Evolutionary conservation across 2,329 filamentous ascomycete species (phyloP).

Genomic region (Nakataea oryzae): DNA sequence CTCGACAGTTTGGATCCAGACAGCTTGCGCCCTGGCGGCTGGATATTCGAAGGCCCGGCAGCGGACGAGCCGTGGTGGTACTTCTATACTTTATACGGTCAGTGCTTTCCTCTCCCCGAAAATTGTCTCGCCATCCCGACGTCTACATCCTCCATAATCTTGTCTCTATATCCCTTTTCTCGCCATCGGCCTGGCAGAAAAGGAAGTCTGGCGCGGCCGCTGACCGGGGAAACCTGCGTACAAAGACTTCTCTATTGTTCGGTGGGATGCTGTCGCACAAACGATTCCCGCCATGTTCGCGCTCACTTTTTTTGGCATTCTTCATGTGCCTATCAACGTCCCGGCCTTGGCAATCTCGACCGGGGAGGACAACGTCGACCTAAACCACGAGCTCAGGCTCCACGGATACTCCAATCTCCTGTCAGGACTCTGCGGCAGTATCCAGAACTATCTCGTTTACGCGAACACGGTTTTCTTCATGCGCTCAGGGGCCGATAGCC

Average conservation of each 20-base stretch:
- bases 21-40: slow-evolving; percentile 61
- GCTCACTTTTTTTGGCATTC: slow-evolving; percentile 90
- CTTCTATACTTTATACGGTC: slow-evolving; percentile 92
- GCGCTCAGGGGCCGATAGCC: slow-evolving; percentile 77
- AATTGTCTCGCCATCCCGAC: neutral
- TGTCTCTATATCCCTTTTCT: slow-evolving; percentile 5
- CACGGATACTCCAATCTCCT: slow-evolving; percentile 90
- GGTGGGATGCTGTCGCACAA: slow-evolving; percentile 74
- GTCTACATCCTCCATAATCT: slow-evolving; percentile 8
- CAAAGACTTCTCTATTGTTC: slow-evolving; percentile 66
- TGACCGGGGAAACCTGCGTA: neutral
- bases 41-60: slow-evolving; percentile 84
- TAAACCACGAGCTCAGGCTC: slow-evolving; percentile 83
- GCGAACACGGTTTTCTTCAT: slow-evolving; percentile 98
- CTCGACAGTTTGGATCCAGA: slow-evolving; percentile 58
- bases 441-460: slow-evolving; percentile 95
- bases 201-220: neutral
- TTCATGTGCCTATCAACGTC: slow-evolving; percentile 97
- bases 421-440: slow-evolving; percentile 78
- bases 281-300: slow-evolving; percentile 93
- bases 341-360: slow-evolving; percentile 84
- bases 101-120: slow-evolving; percentile 22
- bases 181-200: neutral
- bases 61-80: slow-evolving; percentile 90
- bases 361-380: slow-evolving; percentile 82